phyloP scores from a whole-genome alignment of 2,329 filamentous ascomycete genomes.

The Lecanoromycetidae sp. region DNA sequence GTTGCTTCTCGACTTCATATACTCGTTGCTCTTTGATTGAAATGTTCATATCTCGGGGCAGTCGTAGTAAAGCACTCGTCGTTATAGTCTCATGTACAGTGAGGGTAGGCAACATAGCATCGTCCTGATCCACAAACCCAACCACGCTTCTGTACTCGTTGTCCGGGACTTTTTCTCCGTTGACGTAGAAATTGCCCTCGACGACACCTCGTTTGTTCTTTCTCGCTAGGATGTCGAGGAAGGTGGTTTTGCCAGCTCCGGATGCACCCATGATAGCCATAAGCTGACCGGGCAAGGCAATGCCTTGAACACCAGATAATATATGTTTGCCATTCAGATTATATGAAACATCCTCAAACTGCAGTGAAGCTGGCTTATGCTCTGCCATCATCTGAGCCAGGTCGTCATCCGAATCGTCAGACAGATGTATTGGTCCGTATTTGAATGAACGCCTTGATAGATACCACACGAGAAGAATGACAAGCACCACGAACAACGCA shows the following conservation, averaged over 20 bases:
- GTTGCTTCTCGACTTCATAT: conserved; percentile 84
- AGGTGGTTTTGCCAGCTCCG: conserved; percentile 92
- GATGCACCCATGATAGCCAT: conserved; percentile 98
- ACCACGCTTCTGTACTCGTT: conserved; percentile 81
- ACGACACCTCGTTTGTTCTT: conserved; percentile 87
- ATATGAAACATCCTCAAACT: conserved; percentile 82
- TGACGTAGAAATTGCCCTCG: conserved; percentile 76
- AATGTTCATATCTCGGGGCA: conserved; percentile 84
- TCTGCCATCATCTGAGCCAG: conserved; percentile 64
- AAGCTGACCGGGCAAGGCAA: conserved; percentile 88
- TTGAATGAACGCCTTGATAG: conserved; percentile 60
- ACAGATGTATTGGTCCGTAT: conserved; percentile 61
- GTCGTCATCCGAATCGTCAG: conserved; percentile 81
- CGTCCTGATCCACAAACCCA: conserved; percentile 96
- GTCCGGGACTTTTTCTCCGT: conserved; percentile 79
- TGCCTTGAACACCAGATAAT: conserved; percentile 64
- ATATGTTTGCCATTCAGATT: conserved; percentile 79
- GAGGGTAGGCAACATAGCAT: conserved; percentile 88
- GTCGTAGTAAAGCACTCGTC: conserved; percentile 77
- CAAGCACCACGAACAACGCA: conserved; percentile 75
- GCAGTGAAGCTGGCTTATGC: conserved; percentile 78
- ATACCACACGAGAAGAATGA: conserved; percentile 78
- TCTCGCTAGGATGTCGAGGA: conserved; percentile 85
- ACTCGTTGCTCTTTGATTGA: conserved; percentile 83
- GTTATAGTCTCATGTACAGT: conserved; percentile 97